A percentile compares a stretch with the other conserved stretches of the same genome.
Conservation (phyloP, 2,329 filamentous ascomycete genomes). For the Coniochaeta pulveracea region DNA sequence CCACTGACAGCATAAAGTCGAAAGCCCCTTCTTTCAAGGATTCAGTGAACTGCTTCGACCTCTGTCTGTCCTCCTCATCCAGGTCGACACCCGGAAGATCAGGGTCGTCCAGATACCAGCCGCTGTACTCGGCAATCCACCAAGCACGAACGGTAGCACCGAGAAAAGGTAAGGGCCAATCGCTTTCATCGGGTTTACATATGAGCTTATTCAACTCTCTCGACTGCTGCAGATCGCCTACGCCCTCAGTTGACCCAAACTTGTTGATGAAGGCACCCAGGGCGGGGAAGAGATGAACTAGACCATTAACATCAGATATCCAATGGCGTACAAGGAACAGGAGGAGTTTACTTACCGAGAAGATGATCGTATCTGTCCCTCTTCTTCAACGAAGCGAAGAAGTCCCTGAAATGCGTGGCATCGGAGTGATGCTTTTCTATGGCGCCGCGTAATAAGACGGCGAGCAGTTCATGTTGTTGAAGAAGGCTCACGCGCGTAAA, state of each 20-base stretch:
- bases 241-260: constrained; percentile 68
- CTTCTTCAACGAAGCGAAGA: constrained; percentile 57
- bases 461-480: constrained; percentile 81
- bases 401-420: constrained; percentile 59
- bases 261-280: constrained; percentile 66
- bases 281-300: constrained; percentile 72
- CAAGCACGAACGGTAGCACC: constrained; percentile 69
- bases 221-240: constrained; percentile 55
- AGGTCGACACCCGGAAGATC: constrained; percentile 52
- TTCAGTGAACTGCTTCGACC: constrained; percentile 63
- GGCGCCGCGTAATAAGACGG: constrained; percentile 67
- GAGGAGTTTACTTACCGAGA: constrained; percentile 28
- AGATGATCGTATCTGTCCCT: constrained; percentile 66
- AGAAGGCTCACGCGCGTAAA: constrained; percentile 71
- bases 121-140: constrained; percentile 91
- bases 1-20: constrained; percentile 79
- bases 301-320: neutral
- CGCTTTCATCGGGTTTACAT: constrained; percentile 53
- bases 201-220: constrained; percentile 59
- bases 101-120: constrained; percentile 70
- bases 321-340: too few relatives aligned
- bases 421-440: constrained; percentile 65
- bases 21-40: constrained; percentile 81
- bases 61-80: constrained; percentile 56
- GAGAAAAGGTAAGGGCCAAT: constrained; percentile 64